Evolutionary conservation across 139 green algal genomes (phyloP).

Genomic region (Chlamydomonas eustigma): DNA sequence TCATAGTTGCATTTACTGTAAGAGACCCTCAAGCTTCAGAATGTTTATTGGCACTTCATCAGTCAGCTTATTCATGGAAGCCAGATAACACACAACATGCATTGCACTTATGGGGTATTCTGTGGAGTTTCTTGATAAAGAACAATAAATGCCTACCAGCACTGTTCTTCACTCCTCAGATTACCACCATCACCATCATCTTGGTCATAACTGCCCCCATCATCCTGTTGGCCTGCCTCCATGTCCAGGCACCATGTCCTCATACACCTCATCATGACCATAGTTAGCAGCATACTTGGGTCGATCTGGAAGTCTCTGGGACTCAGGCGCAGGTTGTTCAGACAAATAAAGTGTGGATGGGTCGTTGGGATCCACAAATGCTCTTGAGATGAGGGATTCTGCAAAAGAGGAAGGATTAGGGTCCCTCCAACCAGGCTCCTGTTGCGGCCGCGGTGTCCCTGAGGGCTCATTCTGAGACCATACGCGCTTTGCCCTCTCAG

Average conservation of each 20-base stretch:
- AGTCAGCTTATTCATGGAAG: too few species aligned
- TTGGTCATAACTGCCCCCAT: too few species aligned
- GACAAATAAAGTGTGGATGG: conserved; percentile 70
- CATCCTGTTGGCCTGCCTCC: too few species aligned
- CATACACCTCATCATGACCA: conserved; percentile 8
- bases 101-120: too few species aligned
- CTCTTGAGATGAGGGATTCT: conserved; percentile 14
- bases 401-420: conserved; percentile 20
- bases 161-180: too few species aligned
- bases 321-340: neutral
- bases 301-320: neutral
- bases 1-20: too few species aligned
- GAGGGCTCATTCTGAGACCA: neutral
- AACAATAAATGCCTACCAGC: too few species aligned
- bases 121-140: too few species aligned
- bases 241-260: conserved; percentile 9
- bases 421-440: neutral
- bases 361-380: conserved; percentile 75
- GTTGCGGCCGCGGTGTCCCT: conserved; percentile 9
- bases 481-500: conserved; percentile 32
- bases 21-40: too few species aligned
- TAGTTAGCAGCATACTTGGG: conserved; percentile 16
- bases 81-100: too few species aligned
- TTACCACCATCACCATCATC: too few species aligned
- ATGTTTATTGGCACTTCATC: too few species aligned